These are phyloP conservation scores for Cladosporium sp. DNA, from an alignment of 2,329 filamentous ascomycete species.

Conservation along the genomic window DNA sequence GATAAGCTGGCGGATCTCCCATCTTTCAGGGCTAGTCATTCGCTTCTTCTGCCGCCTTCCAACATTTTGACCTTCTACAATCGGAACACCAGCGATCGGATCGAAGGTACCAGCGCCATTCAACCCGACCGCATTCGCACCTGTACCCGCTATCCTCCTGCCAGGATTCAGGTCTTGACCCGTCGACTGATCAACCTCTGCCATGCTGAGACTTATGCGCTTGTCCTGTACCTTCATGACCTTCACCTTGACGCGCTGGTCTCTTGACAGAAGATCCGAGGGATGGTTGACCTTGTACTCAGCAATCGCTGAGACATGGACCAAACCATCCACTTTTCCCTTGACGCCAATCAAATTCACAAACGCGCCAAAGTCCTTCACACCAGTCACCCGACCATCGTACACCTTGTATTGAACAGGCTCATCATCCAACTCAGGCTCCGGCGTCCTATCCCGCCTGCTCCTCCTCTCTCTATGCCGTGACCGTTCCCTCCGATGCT, in stretches of 20 bases:
- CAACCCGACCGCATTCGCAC: constrained; percentile 80
- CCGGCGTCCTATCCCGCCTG: constrained; percentile 56
- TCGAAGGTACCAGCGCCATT: constrained; percentile 59
- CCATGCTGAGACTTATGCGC: constrained; percentile 88
- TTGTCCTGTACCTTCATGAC: constrained; percentile 77
- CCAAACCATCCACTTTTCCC: constrained; percentile 85
- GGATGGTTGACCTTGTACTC: constrained; percentile 87
- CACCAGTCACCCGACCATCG: constrained; percentile 77
- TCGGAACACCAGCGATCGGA: constrained; percentile 49
- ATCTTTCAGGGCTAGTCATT: constrained; percentile 92
- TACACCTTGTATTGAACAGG: constrained; percentile 85
- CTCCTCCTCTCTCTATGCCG: constrained; percentile 31
- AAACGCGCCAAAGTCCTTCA: constrained; percentile 95
- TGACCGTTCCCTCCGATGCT: constrained; percentile 37
- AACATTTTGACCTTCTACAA: constrained; percentile 52
- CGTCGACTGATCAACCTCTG: constrained; percentile 86
- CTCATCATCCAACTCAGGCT: constrained; percentile 70
- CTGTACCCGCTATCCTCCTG: constrained; percentile 72
- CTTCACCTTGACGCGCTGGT: constrained; percentile 87
- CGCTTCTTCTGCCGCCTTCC: constrained; percentile 70
- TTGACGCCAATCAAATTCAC: constrained; percentile 83
- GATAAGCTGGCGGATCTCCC: constrained; percentile 96
- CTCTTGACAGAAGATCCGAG: constrained; percentile 73
- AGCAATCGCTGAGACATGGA: constrained; percentile 85
- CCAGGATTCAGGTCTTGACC: constrained; percentile 78